Base-by-base conservation (phyloP, 805 yeast genomes). In the Saccharomycopsis microspora region DNA sequence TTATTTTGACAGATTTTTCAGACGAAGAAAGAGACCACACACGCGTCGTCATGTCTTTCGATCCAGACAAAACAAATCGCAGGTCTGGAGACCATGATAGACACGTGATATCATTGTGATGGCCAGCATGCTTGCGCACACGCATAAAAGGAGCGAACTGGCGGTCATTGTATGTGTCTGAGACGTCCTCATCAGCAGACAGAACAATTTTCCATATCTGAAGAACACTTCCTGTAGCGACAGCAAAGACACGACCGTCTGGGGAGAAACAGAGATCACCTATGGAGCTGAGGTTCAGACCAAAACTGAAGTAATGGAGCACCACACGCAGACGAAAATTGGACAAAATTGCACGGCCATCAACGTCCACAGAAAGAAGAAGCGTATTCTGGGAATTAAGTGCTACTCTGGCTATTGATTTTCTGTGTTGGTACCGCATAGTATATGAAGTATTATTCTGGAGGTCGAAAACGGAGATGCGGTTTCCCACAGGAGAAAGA, bases 91-190 rank as follows among this genome's bases (percentile, higher is more conserved):
- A 86, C 97, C 97, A 93, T 3, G 85, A 72, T 7, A 93, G 63
- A 2, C 88, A 77, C 1, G 76, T 71, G 29, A 93, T 77, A 56
- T 86, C 94, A 44, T 80, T 80, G 61, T 79, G 88, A 67, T 93
- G 98, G 35, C 98, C 98, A 1, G 96, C 87, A 58, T 88, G 88
- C 5, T 85, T 76, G 58, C 95, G 71, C 64, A 85, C 86, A 54
- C 95, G 82, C 38, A 90, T 85, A 64, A 93, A 93, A 10, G 98
- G 98, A 0, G 96, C 93, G 71, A 93, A 93, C 61, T 88, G 96
- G 52, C 95, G 74, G 58, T 87, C 96, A 57, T 85, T 93, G 5
- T 78, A 67, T 29, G 71, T 68, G 5, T 27, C 35, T 11, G 31
- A 32, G 29, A 40, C 44, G 11, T 41, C 38, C 8, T 54, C 70